Base-by-base conservation (phyloP, 345 rosid species). In the Citrus australasica region DNA sequence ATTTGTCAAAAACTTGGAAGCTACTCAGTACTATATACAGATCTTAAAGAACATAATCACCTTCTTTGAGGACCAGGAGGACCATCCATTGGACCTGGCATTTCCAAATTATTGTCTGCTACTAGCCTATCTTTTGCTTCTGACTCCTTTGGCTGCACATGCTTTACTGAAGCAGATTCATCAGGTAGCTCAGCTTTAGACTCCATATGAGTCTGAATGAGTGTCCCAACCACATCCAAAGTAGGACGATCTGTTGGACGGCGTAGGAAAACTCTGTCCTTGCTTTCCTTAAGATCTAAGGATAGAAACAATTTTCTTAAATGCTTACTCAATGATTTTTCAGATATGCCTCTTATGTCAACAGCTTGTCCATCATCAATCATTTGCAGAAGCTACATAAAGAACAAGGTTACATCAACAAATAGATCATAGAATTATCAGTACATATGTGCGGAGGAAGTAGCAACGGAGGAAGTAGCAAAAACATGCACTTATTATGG, bases 351-450 rank as follows among this genome's bases (percentile, higher is more conserved):
- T 82, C 87, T 88, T 63, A 93, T 87, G 84, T 93, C 96, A 82
- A 95, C 99, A 64, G 95, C 98, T 90, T 95, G 98, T 66, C 99
- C 99, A 68, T 78, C 89, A 79, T 95, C 97, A 63, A 95, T 89
- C 98, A 93, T 93, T 83, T 85, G 87, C 79, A 92, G 86, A 77
- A 95, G 97, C 99, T 93, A 76, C 38, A 59, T 16, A 8, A 76
- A 68, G 40, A 59, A 42, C 51, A 81, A 65, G 55, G 53, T 67
- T 38, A 55, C 24, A 51, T 37, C 19, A 69, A 38, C 21, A 10
- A 21, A 3, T 24, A 35, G 25, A 75, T 7, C 17, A 28, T 56
- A 9, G 13, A 42, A 2, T 42, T 0, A 46, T 42, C 48, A 42
- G 14, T 10, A 5, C 7, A 37, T 69, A 70, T 65, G 53, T 17